Evolutionary conservation across 2,329 filamentous ascomycete species (phyloP).

Genomic region (Emmonsiellopsis sp.): DNA sequence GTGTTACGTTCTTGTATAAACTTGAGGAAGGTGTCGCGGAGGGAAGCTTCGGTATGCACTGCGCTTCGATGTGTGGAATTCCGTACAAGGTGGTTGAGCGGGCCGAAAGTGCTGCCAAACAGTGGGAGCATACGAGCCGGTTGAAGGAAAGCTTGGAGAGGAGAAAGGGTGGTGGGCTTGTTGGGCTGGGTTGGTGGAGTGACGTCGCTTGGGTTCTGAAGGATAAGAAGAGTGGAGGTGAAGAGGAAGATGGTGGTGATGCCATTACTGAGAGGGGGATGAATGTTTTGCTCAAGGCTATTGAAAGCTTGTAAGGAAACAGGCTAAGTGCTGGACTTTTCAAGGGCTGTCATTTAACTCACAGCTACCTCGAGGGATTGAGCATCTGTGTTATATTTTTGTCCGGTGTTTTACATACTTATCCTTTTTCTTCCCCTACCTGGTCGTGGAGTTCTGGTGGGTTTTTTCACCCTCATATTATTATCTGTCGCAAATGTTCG

Average conservation of each 20-base stretch:
- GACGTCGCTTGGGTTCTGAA: constrained; percentile 73
- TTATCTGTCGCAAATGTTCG: no score
- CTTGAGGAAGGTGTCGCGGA: constrained; percentile 90
- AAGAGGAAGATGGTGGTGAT: constrained; percentile 21
- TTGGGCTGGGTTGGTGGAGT: constrained; percentile 78
- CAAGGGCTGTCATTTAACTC: no score
- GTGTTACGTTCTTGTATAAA: constrained; percentile 95
- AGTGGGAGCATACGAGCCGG: constrained; percentile 91
- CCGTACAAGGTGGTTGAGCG: constrained; percentile 69
- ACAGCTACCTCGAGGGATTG: no score
- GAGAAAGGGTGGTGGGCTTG: constrained; percentile 67
- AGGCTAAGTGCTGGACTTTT: neutral
- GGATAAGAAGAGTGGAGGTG: constrained; percentile 27
- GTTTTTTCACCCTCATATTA: no score
- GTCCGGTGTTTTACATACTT: no score
- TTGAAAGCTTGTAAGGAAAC: constrained; percentile 41
- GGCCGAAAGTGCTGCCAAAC: constrained; percentile 77
- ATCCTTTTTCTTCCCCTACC: no score
- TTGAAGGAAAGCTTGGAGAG: constrained; percentile 81
- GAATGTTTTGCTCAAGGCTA: constrained; percentile 49
- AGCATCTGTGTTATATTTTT: no score
- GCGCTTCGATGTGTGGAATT: constrained; percentile 96
- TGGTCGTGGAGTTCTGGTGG: no score
- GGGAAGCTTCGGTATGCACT: constrained; percentile 98
- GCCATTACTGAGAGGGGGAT: constrained; percentile 42